These are phyloP conservation scores for Chloranthus sessilifolius DNA, from an alignment of 164 flowering plant genomes.

Conservation along the genomic window DNA sequence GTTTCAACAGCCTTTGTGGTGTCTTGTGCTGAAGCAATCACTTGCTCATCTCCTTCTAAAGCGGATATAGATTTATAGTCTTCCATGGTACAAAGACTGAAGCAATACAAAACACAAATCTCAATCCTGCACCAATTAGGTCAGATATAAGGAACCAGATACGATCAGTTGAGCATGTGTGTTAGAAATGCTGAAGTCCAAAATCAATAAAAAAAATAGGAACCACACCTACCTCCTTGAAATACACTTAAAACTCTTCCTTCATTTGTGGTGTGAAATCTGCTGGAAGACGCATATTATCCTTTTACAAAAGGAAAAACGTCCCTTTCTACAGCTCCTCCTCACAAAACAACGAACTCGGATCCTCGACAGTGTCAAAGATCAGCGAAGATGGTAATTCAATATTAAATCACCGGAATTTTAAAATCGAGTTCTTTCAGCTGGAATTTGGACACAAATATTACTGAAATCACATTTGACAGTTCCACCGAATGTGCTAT, in stretches of 20 bases:
- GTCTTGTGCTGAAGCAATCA: constrained; percentile 62
- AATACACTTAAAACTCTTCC: neutral
- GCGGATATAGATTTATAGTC: constrained; percentile 24
- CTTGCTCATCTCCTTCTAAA: constrained; percentile 42
- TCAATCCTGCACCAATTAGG: neutral
- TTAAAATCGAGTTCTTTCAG: too few species aligned
- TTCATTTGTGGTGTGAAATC: neutral
- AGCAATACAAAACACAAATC: neutral
- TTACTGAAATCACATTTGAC: too few species aligned
- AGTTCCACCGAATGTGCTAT: too few species aligned
- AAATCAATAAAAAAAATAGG: neutral
- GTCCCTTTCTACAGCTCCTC: neutral
- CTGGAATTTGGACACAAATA: too few species aligned
- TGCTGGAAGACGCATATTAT: neutral
- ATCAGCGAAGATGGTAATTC: neutral
- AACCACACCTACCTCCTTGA: neutral
- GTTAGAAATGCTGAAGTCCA: neutral
- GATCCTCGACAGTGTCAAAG: neutral
- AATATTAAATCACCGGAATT: too few species aligned
- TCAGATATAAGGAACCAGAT: neutral
- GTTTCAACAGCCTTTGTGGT: constrained; percentile 51
- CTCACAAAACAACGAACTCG: neutral
- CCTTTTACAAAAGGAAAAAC: neutral
- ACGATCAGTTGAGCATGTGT: neutral
- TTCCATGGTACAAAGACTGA: constrained; percentile 25